These are phyloP conservation scores for Botrytis elliptica DNA, from an alignment of 2,329 filamentous ascomycete species.

Conservation along the genomic window DNA sequence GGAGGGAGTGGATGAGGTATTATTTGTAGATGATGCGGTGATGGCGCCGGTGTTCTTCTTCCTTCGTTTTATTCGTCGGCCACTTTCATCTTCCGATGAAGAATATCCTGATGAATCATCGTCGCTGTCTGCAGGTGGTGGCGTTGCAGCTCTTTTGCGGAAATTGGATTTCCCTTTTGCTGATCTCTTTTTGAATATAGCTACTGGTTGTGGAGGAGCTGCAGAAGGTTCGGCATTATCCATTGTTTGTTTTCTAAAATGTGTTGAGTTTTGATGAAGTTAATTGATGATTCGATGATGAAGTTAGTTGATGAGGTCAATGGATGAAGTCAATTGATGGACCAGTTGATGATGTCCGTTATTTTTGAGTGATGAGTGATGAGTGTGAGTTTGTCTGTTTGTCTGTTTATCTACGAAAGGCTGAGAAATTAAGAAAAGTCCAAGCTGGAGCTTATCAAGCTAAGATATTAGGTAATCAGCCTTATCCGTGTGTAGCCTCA, in stretches of 20 bases:
- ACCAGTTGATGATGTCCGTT: background rate
- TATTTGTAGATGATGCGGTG: constrained; percentile 58
- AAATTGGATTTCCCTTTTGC: constrained; percentile 74
- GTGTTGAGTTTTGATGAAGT: background rate
- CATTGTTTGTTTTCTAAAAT: constrained; percentile 1
- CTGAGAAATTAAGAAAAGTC: constrained; percentile 6
- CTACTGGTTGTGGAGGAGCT: constrained; percentile 41
- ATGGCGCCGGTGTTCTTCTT: constrained; percentile 67
- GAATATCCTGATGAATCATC: constrained; percentile 54
- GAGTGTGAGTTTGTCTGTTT: background rate
- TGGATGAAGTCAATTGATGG: background rate
- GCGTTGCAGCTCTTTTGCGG: constrained; percentile 77
- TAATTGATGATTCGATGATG: background rate
- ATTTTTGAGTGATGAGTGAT: background rate
- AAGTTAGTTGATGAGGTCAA: background rate
- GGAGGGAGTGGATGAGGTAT: constrained; percentile 41
- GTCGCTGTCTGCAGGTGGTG: constrained; percentile 62
- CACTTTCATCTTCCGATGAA: constrained; percentile 73
- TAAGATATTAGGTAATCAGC: constrained; percentile 13
- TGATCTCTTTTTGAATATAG: constrained; percentile 83
- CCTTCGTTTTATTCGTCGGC: constrained; percentile 75
- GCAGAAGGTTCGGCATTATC: constrained; percentile 4
- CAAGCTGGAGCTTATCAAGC: constrained; percentile 10
- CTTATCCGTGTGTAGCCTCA: background rate
- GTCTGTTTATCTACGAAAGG: background rate